Evolutionary conservation across 2,329 filamentous ascomycete species (phyloP).

Genomic region (Colletotrichum brevisporum): DNA sequence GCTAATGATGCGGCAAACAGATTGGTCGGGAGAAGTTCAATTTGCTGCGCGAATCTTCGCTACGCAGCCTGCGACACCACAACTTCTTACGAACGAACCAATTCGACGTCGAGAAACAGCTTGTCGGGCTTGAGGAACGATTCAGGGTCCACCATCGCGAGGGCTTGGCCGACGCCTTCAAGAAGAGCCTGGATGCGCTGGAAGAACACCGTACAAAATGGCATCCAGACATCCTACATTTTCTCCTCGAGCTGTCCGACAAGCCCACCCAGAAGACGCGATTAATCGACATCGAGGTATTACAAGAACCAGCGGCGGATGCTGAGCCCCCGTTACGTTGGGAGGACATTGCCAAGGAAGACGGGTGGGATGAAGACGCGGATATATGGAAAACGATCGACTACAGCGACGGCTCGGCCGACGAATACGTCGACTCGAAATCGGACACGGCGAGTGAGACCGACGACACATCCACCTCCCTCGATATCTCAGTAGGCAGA

Average conservation of each 20-base stretch:
- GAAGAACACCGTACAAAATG: slow-evolving; percentile 69
- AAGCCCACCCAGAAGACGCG: slow-evolving; percentile 80
- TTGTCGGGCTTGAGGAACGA: slow-evolving; percentile 86
- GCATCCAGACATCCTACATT: slow-evolving; percentile 83
- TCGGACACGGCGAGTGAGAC: slow-evolving; percentile 53
- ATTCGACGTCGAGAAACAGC: slow-evolving; percentile 76
- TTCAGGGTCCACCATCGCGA: slow-evolving; percentile 87
- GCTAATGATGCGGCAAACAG: slow-evolving; percentile 39
- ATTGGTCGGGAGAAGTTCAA: slow-evolving; percentile 55
- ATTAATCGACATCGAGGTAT: slow-evolving; percentile 72
- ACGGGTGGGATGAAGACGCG: slow-evolving; percentile 77
- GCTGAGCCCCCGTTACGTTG: slow-evolving; percentile 73
- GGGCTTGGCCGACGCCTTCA: slow-evolving; percentile 80
- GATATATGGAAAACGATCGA: slow-evolving; percentile 80
- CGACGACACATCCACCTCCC: slow-evolving; percentile 53
- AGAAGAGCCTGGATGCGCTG: slow-evolving; percentile 71
- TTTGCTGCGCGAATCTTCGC: slow-evolving; percentile 61
- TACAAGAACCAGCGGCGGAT: slow-evolving; percentile 62
- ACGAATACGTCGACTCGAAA: slow-evolving; percentile 57
- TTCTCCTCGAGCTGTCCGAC: slow-evolving; percentile 87
- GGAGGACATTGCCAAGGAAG: slow-evolving; percentile 83
- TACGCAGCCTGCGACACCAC: slow-evolving; percentile 68
- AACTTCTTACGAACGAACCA: slow-evolving; percentile 79
- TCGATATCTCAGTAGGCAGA: slow-evolving; percentile 49
- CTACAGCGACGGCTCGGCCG: slow-evolving; percentile 77